A percentile compares a stretch with the other conserved stretches of the same genome.
Evolutionary conservation across 306 rosid genomes (phyloP).

Genomic region (Quercus berberidifolia): DNA sequence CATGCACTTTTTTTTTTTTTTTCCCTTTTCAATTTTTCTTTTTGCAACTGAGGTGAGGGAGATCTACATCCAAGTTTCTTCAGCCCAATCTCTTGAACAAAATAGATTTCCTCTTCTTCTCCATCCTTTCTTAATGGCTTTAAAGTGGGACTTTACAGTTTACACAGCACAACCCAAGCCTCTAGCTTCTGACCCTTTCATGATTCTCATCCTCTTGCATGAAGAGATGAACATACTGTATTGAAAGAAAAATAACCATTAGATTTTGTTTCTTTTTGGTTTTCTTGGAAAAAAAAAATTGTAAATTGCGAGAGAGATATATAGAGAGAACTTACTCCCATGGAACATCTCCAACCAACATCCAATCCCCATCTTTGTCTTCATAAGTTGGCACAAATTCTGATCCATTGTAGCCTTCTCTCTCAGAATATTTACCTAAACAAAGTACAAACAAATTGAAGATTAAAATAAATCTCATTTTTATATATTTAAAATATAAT

Average conservation of each 20-base stretch:
- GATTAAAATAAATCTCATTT: neutral
- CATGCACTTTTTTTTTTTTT: neutral
- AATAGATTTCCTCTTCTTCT: neutral
- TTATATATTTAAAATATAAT: neutral
- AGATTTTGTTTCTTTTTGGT: neutral
- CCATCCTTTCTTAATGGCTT: neutral
- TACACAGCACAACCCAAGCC: conserved; percentile 40
- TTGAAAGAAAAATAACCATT: neutral
- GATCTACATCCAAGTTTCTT: neutral
- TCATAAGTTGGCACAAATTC: conserved; percentile 50
- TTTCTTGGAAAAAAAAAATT: neutral
- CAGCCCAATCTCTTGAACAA: neutral
- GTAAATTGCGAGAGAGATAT: neutral
- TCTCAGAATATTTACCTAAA: conserved; percentile 26
- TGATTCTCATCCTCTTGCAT: conserved; percentile 52
- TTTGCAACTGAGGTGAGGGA: neutral
- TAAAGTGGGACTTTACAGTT: neutral
- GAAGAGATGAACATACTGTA: conserved; percentile 37
- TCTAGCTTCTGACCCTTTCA: conserved; percentile 49
- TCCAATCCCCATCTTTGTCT: conserved; percentile 63
- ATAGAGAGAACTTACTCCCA: conserved; percentile 36
- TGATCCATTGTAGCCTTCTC: conserved; percentile 40
- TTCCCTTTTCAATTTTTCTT: neutral
- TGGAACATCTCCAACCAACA: conserved; percentile 59
- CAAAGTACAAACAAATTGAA: neutral